phyloP scores from a whole-genome alignment of 345 rosid genomes.

The Eucalyptus cloeziana region DNA sequence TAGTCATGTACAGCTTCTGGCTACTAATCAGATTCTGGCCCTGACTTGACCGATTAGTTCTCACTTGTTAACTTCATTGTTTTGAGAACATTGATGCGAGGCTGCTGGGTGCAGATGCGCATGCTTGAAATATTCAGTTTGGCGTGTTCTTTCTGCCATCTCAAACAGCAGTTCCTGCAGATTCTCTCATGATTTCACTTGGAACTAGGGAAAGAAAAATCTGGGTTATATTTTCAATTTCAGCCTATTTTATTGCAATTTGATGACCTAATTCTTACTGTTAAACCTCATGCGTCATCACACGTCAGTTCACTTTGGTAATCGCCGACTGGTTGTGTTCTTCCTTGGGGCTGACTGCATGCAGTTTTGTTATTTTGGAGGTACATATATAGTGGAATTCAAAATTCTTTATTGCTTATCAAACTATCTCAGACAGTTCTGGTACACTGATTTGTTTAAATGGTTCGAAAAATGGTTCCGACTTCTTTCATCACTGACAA shows the following conservation, averaged over 20 bases:
- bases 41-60: background rate
- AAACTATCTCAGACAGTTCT: background rate
- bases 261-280: background rate
- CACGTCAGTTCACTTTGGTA: background rate
- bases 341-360: background rate
- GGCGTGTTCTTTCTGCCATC: background rate
- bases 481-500: background rate
- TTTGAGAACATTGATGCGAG: background rate
- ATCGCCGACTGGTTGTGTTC: background rate
- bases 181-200: background rate
- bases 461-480: background rate
- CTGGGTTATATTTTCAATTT: background rate
- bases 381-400: background rate
- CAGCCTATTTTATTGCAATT: background rate
- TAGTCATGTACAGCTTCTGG: background rate
- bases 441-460: background rate
- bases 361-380: background rate
- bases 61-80: background rate
- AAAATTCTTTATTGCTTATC: background rate
- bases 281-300: background rate
- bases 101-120: background rate
- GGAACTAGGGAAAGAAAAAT: background rate
- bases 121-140: background rate
- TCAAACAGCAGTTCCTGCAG: background rate
- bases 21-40: background rate